Percentiles rank a stretch among this genome's conserved stretches.
These are phyloP conservation scores for Prunus padus DNA, from an alignment of 306 rosid species.

Conservation along the genomic window DNA sequence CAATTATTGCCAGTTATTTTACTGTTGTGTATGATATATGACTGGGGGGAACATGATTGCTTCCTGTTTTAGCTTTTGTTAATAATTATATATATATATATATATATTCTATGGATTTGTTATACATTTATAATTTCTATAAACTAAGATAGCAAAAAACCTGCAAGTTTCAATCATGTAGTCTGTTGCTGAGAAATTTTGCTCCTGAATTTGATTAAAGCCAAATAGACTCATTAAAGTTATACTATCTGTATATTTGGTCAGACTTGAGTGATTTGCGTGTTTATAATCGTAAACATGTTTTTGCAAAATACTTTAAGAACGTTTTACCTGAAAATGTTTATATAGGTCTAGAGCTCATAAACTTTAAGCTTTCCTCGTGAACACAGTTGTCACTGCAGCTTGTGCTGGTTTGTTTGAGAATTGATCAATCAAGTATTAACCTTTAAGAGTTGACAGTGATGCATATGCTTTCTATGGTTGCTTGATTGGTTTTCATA, in stretches of 20 bases:
- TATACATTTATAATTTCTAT: background rate
- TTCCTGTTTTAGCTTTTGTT: background rate
- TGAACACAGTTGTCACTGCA: background rate
- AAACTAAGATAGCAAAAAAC: background rate
- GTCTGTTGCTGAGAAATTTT: background rate
- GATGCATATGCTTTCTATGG: background rate
- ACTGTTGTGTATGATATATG: too few relatives aligned
- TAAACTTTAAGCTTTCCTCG: background rate
- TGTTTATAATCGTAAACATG: too few relatives aligned
- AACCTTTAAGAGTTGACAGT: background rate
- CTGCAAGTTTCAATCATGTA: background rate
- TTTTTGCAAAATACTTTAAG: background rate
- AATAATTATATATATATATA: too few relatives aligned
- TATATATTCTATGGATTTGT: background rate
- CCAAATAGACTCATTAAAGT: background rate
- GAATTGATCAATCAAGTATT: background rate
- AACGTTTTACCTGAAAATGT: background rate
- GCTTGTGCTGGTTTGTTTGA: background rate
- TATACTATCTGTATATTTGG: background rate
- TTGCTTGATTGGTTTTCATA: constrained; percentile 10
- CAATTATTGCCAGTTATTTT: too few relatives aligned
- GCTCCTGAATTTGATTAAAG: background rate
- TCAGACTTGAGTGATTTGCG: too few relatives aligned
- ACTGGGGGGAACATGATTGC: too few relatives aligned
- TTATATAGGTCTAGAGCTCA: background rate